phyloP scores from a whole-genome alignment of 805 yeast species.

The Saccharomyces mikatae region DNA sequence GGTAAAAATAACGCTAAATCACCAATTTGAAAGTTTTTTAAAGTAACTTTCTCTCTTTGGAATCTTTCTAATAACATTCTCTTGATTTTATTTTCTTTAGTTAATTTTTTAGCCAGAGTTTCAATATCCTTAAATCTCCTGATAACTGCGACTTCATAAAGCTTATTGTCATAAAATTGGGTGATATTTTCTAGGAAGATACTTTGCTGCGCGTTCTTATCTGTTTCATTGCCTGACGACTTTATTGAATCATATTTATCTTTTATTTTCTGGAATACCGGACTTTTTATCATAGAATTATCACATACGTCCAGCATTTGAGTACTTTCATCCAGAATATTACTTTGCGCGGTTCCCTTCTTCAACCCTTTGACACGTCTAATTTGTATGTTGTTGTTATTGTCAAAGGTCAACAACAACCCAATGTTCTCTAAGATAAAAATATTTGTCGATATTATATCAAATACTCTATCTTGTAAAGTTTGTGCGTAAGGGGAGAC shows the following conservation, averaged over 20 bases:
- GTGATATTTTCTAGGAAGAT: constrained; percentile 12
- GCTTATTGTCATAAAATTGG: constrained; percentile 21
- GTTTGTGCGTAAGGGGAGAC: not conserved
- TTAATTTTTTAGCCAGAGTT: constrained; percentile 73
- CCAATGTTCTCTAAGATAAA: constrained; percentile 70
- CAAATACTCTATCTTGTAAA: constrained; percentile 13
- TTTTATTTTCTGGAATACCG: constrained; percentile 29
- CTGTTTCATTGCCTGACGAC: not conserved
- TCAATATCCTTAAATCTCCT: constrained; percentile 86
- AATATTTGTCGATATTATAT: constrained; percentile 43
- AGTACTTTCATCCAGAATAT: constrained; percentile 26
- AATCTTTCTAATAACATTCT: constrained; percentile 22
- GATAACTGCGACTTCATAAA: constrained; percentile 41
- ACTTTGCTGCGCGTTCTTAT: constrained; percentile 1
- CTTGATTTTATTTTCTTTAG: constrained; percentile 44
- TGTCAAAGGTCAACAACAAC: constrained; percentile 36
- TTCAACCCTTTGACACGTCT: constrained; percentile 76
- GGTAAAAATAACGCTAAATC: constrained; percentile 84
- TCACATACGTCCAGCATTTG: constrained; percentile 33
- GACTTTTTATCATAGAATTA: constrained; percentile 39
- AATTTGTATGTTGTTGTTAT: constrained; percentile 38
- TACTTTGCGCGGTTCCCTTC: constrained; percentile 35
- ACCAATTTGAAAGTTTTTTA: constrained; percentile 57
- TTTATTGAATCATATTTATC: constrained; percentile 8
- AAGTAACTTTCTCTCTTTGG: constrained; percentile 45